Base-by-base conservation (phyloP, 116 monocot genomes). In the Papilionanthe hybrid region DNA sequence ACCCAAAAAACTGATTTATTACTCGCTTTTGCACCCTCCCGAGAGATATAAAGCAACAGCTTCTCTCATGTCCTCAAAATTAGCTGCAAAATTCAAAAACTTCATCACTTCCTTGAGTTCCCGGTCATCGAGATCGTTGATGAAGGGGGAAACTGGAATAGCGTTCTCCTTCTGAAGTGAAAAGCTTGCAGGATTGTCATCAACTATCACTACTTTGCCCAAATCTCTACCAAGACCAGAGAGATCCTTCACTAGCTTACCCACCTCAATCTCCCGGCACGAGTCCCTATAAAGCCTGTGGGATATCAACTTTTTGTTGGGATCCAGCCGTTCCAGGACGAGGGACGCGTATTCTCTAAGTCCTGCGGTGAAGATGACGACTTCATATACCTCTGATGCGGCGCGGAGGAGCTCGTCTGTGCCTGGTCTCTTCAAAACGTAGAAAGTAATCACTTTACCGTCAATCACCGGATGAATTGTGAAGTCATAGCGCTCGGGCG, bases 351-450 rank as follows among this genome's bases (percentile, higher is more conserved):
- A 96, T 82, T 85, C 93, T 75, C 67, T 72, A 56, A 93, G 45
- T 66, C 92, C 96, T 0, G 96, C 96, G 9, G 96, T 96, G 85
- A 93, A 96, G 25, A 96, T 83, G 15, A 96, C 87, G 18, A 93
- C 78, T 77, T 93, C 96, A 57, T 86, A 93, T n/a, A 22, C 15
- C 75, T 56, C 30, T 27, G 91, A 72, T n/a, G 88, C 79, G n/a
- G 41, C 76, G n/a, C 50, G 30, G 75, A 96, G 86, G 13, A 96
- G 77, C 55, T 82, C 83, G 60, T 91, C 91, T 12, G 85, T 86
- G 3, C 96, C 92, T 29, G 96, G 93, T 9, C 96, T 84, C 83
- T 88, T 91, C 18, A 84, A 74, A 6, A 96, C 96, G 81, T 93
- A 96, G 82, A 91, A 96, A 42, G 84, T 84, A 57, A 93, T 30